Percentiles rank a stretch among this genome's conserved stretches.
Conservation (phyloP, 805 yeast genomes). For the Blastobotrys mokoenaii region DNA sequence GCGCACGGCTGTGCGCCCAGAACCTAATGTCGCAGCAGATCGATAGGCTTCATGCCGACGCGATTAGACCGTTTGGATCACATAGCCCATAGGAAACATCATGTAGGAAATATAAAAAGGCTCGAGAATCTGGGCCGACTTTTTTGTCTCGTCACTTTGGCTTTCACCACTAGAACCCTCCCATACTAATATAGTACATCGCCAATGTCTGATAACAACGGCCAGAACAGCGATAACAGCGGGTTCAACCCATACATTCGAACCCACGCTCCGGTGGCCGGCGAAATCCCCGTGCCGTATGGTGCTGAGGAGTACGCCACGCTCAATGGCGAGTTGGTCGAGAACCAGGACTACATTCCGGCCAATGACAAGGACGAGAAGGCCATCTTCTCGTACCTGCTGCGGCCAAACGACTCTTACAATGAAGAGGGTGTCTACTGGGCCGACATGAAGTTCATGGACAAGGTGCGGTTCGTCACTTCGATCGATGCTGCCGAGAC, state of each 20-base stretch:
- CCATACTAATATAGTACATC: too few relatives aligned
- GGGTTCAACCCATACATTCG: not conserved
- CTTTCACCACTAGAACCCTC: too few relatives aligned
- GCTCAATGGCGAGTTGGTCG: constrained; percentile 24
- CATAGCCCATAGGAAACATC: too few relatives aligned
- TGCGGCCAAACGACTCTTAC: constrained; percentile 30
- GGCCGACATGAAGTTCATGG: constrained; percentile 29
- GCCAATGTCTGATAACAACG: too few relatives aligned
- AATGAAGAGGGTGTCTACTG: constrained; percentile 29
- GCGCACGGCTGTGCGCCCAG: too few relatives aligned
- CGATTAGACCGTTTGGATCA: too few relatives aligned
- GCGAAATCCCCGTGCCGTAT: constrained; percentile 30
- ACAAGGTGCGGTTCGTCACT: constrained; percentile 24
- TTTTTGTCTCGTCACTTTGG: too few relatives aligned
- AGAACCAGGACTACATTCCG: constrained; percentile 16
- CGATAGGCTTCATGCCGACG: too few relatives aligned
- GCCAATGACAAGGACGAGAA: constrained; percentile 26
- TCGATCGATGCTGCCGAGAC: constrained; percentile 24
- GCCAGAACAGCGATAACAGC: too few relatives aligned
- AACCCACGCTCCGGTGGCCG: constrained; percentile 29
- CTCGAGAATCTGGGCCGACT: too few relatives aligned
- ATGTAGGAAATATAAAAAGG: too few relatives aligned
- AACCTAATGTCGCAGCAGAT: too few relatives aligned
- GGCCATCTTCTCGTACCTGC: constrained; percentile 27
- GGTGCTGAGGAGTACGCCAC: constrained; percentile 29